Evolutionary conservation across 129 eudicot genomes (phyloP).

Genomic region (Flaveria ramosissima): DNA sequence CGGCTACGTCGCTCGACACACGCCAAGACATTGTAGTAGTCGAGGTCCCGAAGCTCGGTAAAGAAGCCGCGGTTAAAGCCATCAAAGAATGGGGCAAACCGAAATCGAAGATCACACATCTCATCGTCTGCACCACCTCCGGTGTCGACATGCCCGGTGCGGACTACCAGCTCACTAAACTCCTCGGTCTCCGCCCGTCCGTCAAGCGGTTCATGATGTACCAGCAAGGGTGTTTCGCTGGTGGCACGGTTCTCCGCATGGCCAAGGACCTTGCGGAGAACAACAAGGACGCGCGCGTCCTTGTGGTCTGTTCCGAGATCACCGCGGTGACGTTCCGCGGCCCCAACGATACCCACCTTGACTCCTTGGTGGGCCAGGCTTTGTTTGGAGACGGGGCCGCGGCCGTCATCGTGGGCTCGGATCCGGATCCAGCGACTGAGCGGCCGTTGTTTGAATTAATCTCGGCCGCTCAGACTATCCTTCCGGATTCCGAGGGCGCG

Average conservation of each 20-base stretch:
- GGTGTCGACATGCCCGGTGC: constrained; percentile 84
- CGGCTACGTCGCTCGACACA: constrained; percentile 69
- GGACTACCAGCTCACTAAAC: constrained; percentile 73
- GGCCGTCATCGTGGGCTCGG: constrained; percentile 41
- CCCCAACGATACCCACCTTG: constrained; percentile 59
- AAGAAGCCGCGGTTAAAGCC: constrained; percentile 71
- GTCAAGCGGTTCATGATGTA: constrained; percentile 59
- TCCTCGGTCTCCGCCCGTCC: constrained; percentile 64
- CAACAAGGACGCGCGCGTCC: constrained; percentile 61
- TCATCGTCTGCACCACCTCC: constrained; percentile 67
- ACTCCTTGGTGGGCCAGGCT: constrained; percentile 63
- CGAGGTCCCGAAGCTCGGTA: constrained; percentile 72
- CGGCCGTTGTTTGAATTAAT: constrained; percentile 41
- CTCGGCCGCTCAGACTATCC: constrained; percentile 39
- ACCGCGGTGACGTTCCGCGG: constrained; percentile 72
- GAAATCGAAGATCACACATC: constrained; percentile 67
- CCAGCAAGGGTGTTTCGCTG: constrained; percentile 44
- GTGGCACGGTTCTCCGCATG: constrained; percentile 57
- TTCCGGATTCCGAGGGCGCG: constrained; percentile 40
- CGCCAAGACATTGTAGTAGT: constrained; percentile 77
- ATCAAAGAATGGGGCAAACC: constrained; percentile 50
- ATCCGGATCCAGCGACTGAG: constrained; percentile 33
- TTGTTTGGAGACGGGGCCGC: constrained; percentile 54
- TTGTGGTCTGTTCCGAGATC: constrained; percentile 66
- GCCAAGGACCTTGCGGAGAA: constrained; percentile 75